Percentiles rank a stretch among this genome's conserved stretches.
phyloP scores from a whole-genome alignment of 2,329 filamentous ascomycete genomes.

The Phaeophleospora eucalypticola region DNA sequence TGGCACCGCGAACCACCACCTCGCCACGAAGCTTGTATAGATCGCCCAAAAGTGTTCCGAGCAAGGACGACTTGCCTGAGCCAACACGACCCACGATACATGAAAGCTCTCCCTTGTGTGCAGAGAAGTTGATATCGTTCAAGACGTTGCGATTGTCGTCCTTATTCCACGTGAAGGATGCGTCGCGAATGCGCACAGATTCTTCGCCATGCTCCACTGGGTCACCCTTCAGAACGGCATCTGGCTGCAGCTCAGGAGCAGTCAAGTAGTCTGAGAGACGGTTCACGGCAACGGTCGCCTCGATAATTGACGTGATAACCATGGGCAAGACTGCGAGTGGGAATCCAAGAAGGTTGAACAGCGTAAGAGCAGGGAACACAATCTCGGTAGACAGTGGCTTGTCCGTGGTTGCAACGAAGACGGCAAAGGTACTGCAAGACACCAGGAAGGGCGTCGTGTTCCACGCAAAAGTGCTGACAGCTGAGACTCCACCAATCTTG shows the following conservation, averaged over 20 bases:
- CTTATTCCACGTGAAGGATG: conserved; percentile 91
- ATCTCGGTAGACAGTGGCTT: conserved; percentile 85
- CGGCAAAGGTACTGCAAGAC: conserved; percentile 91
- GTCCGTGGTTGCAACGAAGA: conserved; percentile 83
- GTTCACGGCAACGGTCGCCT: conserved; percentile 86
- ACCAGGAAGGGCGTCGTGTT: conserved; percentile 95
- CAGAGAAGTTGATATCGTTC: conserved; percentile 79
- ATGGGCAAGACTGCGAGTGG: conserved; percentile 91
- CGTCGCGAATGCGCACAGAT: conserved; percentile 75
- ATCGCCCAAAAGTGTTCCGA: conserved; percentile 85
- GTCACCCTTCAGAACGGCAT: conserved; percentile 70
- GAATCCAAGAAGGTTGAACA: conserved; percentile 96
- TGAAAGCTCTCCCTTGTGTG: conserved; percentile 86
- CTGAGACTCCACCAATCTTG: conserved; percentile 91
- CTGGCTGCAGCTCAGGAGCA: conserved; percentile 82
- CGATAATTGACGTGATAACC: conserved; percentile 95
- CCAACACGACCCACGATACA: conserved; percentile 95
- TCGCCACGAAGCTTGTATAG: conserved; percentile 83
- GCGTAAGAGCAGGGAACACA: conserved; percentile 84
- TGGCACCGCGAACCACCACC: conserved; percentile 74
- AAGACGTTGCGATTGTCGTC: conserved; percentile 66
- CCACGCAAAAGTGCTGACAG: conserved; percentile 97
- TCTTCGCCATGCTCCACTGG: conserved; percentile 77
- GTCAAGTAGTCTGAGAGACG: conserved; percentile 80
- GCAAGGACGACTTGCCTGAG: conserved; percentile 85